These are phyloP conservation scores for Trichoderma sp. DNA, from an alignment of 2,329 filamentous ascomycete species.

Conservation along the genomic window DNA sequence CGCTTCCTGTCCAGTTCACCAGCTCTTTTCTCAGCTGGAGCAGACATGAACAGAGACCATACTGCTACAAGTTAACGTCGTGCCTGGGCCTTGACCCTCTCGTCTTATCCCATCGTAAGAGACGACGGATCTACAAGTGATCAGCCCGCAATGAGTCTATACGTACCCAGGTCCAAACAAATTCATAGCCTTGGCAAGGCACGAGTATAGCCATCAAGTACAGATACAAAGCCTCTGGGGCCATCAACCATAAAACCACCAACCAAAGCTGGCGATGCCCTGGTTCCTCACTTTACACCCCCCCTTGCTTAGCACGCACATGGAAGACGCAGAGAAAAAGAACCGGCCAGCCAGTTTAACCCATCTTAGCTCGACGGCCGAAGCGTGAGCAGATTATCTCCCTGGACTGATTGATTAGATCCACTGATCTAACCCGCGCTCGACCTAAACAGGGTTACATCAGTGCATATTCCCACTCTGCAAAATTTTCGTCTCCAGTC, in stretches of 20 bases:
- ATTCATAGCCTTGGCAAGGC: not conserved
- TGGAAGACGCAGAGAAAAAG: not conserved
- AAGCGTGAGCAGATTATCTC: constrained; percentile 16
- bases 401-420: constrained; percentile 17
- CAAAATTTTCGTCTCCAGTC: not conserved
- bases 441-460: not conserved
- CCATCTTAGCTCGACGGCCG: not conserved
- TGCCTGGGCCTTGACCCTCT: not conserved
- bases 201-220: not conserved
- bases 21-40: not conserved
- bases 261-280: not conserved
- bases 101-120: not conserved
- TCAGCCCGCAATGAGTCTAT: not conserved
- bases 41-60: not conserved
- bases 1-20: not conserved
- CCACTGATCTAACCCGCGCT: not conserved
- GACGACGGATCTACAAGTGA: not conserved
- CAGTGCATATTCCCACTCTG: not conserved
- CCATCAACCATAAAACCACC: not conserved
- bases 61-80: not conserved
- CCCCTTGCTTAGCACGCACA: not conserved
- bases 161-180: not conserved
- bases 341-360: not conserved
- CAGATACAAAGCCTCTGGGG: not conserved
- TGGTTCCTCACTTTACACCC: not conserved